A percentile compares a stretch with the other conserved stretches of the same genome.
These are phyloP conservation scores for Hericium rajendrae DNA, from an alignment of 768 basidiomycete genomes.

Conservation along the genomic window DNA sequence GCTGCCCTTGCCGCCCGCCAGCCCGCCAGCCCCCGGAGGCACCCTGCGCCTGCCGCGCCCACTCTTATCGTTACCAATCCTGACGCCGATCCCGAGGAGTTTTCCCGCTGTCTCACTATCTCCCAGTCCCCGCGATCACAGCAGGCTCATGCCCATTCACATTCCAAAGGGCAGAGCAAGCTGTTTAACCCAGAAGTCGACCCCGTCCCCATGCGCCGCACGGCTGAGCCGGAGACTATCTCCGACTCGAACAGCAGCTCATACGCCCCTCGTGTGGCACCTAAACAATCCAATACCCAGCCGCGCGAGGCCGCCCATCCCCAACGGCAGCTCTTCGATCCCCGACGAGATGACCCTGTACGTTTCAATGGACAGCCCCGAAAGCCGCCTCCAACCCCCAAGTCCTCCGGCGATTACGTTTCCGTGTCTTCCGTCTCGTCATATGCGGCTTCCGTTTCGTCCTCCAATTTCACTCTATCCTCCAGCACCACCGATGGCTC, in stretches of 20 bases:
- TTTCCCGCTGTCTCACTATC: slow-evolving; percentile 62
- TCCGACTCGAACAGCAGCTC: slow-evolving; percentile 51
- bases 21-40: slow-evolving; percentile 24
- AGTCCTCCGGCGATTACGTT: slow-evolving; percentile 58
- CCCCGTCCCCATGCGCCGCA: slow-evolving; percentile 46
- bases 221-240: slow-evolving; percentile 55
- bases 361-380: slow-evolving; percentile 60
- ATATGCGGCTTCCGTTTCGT: slow-evolving; percentile 58
- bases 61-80: slow-evolving; percentile 26
- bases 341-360: slow-evolving; percentile 84
- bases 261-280: slow-evolving; percentile 29
- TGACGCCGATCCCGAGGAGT: slow-evolving; percentile 65
- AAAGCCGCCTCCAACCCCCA: slow-evolving; percentile 43
- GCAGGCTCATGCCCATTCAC: slow-evolving; percentile 20
- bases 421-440: slow-evolving; percentile 71
- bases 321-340: slow-evolving; percentile 70
- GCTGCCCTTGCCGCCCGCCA: slow-evolving; percentile 18
- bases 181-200: slow-evolving; percentile 71
- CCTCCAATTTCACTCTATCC: slow-evolving; percentile 63
- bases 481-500: slow-evolving; percentile 69
- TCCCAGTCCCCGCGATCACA: slow-evolving; percentile 38
- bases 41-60: slow-evolving; percentile 33
- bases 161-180: slow-evolving; percentile 30
- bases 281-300: slow-evolving; percentile 22
- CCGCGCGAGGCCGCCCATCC: slow-evolving; percentile 23